Evolutionary conservation across 2,329 filamentous ascomycete species (phyloP).

Genomic region (Xylogone sp.): DNA sequence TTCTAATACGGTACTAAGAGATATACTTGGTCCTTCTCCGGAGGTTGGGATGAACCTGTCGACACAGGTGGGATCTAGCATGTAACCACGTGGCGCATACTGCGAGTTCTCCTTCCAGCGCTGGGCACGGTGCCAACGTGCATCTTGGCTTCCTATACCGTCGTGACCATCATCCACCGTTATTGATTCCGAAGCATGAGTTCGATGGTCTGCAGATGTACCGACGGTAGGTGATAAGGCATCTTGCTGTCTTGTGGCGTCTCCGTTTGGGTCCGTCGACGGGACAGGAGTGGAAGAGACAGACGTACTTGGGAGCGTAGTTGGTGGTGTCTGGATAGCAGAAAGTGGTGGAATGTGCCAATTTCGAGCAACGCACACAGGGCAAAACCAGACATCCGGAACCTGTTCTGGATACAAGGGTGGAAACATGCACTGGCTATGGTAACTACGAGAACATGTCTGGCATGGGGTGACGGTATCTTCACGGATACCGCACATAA

Average conservation of each 20-base stretch:
- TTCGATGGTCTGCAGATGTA: neutral
- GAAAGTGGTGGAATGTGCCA: slow-evolving; percentile 9
- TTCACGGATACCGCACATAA: slow-evolving; percentile 14
- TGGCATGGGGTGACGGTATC: slow-evolving; percentile 12
- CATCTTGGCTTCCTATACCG: neutral
- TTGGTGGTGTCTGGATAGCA: neutral
- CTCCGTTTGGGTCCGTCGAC: neutral
- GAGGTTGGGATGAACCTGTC: neutral
- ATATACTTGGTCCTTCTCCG: neutral
- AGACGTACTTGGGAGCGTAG: neutral
- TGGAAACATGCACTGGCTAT: slow-evolving; percentile 17
- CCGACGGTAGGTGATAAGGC: neutral
- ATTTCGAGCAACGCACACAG: slow-evolving; percentile 14
- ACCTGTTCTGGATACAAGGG: slow-evolving; percentile 8
- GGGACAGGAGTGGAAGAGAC: slow-evolving; percentile 4
- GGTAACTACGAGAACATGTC: slow-evolving; percentile 15
- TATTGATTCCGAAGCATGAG: neutral
- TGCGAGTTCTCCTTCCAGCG: neutral
- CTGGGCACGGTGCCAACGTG: neutral
- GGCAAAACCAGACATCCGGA: slow-evolving; percentile 18
- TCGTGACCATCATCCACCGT: neutral
- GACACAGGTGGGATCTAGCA: neutral
- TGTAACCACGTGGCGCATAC: neutral
- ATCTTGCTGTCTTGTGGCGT: neutral
- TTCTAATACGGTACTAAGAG: neutral